Evolutionary conservation across 2,329 filamentous ascomycete genomes (phyloP).

Genomic region (Xylariaceae sp.): DNA sequence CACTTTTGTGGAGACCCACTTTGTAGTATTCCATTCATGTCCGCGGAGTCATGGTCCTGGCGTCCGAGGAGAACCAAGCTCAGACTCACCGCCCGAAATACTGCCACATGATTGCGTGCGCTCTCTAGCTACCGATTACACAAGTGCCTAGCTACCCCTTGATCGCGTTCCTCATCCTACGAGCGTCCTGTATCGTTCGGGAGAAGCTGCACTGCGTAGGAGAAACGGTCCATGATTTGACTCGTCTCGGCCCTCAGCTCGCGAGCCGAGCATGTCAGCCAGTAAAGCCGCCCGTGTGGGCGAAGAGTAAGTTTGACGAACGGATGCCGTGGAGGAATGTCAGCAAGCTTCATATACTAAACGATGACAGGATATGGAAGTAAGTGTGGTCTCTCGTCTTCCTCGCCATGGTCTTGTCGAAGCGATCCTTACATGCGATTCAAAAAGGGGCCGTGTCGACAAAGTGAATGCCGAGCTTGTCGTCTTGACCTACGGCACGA

Average conservation of each 20-base stretch:
- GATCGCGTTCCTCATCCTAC: background rate
- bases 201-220: background rate
- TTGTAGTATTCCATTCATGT: background rate
- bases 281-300: conserved; percentile 57
- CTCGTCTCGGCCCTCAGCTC: conserved; percentile 22
- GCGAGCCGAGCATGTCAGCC: conserved; percentile 46
- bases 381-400: conserved; percentile 45
- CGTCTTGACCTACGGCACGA: conserved; percentile 94
- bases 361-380: conserved; percentile 74
- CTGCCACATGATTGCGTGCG: conserved; percentile 11
- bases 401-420: background rate
- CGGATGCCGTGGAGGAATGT: background rate
- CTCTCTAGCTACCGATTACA: background rate
- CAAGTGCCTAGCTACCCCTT: background rate
- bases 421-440: conserved; percentile 16
- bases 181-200: background rate
- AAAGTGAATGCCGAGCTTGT: conserved; percentile 98
- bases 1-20: background rate
- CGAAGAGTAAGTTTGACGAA: conserved; percentile 49
- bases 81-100: conserved; percentile 13
- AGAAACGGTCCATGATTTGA: conserved; percentile 26
- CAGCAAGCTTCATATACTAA: conserved; percentile 18
- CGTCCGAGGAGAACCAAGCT: background rate
- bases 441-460: conserved; percentile 77
- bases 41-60: too few species aligned